A percentile compares a stretch with the other conserved stretches of the same genome.
phyloP scores from a whole-genome alignment of 2,329 filamentous ascomycete genomes.

The Clonostachys rosea region DNA sequence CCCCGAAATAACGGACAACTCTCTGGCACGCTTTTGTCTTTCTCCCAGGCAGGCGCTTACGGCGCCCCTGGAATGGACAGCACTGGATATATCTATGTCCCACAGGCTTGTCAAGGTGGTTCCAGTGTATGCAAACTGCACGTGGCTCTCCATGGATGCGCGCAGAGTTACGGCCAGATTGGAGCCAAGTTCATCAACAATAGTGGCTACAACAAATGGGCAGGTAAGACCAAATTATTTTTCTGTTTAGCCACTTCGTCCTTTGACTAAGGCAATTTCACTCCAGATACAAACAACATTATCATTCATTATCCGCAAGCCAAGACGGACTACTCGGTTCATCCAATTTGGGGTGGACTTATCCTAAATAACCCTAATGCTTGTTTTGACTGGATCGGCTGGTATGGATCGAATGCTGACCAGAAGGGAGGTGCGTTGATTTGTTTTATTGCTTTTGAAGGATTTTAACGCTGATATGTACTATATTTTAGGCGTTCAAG shows the following conservation, averaged over 20 bases:
- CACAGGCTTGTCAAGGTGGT: slow-evolving; percentile 1
- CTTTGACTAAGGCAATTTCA: neutral
- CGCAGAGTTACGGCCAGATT: slow-evolving; percentile 1
- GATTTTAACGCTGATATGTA: neutral
- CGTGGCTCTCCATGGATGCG: slow-evolving; percentile 5
- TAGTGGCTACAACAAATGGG: slow-evolving; percentile 5
- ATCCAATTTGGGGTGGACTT: slow-evolving; percentile 1
- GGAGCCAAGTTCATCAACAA: slow-evolving; percentile 1
- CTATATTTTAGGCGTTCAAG: neutral
- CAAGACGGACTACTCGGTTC: neutral
- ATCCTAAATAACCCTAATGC: slow-evolving; percentile 4
- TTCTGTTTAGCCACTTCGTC: neutral
- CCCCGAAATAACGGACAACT: slow-evolving; percentile 1
- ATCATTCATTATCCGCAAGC: slow-evolving; percentile 4
- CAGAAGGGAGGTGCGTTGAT: slow-evolving; percentile 4
- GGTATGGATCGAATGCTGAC: slow-evolving; percentile 6
- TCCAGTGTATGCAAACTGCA: slow-evolving; percentile 4
- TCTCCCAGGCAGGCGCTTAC: slow-evolving; percentile 3
- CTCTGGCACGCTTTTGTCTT: neutral
- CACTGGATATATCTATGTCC: slow-evolving; percentile 3
- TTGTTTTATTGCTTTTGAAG: neutral
- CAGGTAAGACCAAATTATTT: slow-evolving; percentile 1
- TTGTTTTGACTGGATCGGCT: slow-evolving; percentile 6
- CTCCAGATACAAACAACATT: slow-evolving; percentile 2
- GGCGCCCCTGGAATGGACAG: slow-evolving; percentile 3